Percentiles rank a stretch among this genome's conserved stretches.
Evolutionary conservation across 2,329 filamentous ascomycete genomes (phyloP).

Genomic region (Lecanosticta acicola): DNA sequence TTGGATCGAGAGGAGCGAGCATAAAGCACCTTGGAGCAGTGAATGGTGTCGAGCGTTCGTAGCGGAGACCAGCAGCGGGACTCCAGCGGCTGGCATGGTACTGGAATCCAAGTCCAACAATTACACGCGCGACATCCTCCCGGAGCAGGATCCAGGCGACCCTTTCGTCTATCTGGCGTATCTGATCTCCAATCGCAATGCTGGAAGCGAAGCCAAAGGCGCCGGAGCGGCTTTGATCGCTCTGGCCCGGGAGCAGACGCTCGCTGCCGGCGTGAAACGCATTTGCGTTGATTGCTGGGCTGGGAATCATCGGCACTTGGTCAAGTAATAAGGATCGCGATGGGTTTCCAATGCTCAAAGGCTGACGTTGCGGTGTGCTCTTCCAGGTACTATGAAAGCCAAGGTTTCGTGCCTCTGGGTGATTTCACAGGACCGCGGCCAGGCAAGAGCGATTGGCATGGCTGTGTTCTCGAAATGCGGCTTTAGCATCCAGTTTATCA

Average conservation of each 20-base stretch:
- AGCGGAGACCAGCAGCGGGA: slow-evolving; percentile 4
- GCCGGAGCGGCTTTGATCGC: slow-evolving; percentile 13
- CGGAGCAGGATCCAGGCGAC: slow-evolving; percentile 43
- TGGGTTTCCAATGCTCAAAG: not conserved
- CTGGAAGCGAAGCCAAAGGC: slow-evolving; percentile 9
- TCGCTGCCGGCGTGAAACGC: slow-evolving; percentile 5
- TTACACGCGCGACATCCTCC: slow-evolving; percentile 51
- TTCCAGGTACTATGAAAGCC: slow-evolving; percentile 1
- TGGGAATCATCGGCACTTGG: slow-evolving; percentile 16
- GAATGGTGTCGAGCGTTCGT: slow-evolving; percentile 14
- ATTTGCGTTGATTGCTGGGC: slow-evolving; percentile 18
- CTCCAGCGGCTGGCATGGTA: slow-evolving; percentile 12
- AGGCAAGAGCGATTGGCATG: not conserved
- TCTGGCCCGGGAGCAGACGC: slow-evolving; percentile 9
- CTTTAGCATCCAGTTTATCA: not conserved
- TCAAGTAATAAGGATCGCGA: slow-evolving; percentile 8
- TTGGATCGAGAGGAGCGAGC: slow-evolving; percentile 6
- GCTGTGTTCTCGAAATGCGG: not conserved
- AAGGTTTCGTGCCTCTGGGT: not conserved
- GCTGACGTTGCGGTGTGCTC: not conserved
- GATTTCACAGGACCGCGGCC: not conserved
- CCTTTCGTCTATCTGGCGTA: slow-evolving; percentile 16
- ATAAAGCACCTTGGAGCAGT: slow-evolving; percentile 2
- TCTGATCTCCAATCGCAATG: slow-evolving; percentile 16
- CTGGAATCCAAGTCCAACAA: slow-evolving; percentile 9